These are phyloP conservation scores for Apiospora aurea DNA, from an alignment of 2,329 filamentous ascomycete species.

Conservation along the genomic window DNA sequence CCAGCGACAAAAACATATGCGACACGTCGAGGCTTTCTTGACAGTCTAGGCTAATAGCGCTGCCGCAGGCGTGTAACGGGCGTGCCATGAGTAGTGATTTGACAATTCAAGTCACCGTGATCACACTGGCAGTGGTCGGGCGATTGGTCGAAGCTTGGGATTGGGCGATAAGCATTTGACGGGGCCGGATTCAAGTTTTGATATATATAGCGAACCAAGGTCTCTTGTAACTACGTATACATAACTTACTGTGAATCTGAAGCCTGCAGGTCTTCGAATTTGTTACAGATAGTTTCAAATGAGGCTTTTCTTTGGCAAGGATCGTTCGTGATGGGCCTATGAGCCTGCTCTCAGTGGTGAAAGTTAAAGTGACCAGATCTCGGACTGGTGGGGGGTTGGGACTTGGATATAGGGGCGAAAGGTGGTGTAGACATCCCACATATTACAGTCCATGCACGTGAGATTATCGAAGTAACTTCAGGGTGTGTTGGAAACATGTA, in stretches of 20 bases:
- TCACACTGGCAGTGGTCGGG: background rate
- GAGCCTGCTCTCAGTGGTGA: background rate
- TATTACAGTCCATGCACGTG: too few relatives aligned
- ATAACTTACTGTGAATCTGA: too few relatives aligned
- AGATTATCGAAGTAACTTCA: too few relatives aligned
- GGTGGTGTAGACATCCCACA: too few relatives aligned
- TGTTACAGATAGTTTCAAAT: background rate
- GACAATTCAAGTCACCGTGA: background rate
- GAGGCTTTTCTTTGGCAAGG: background rate
- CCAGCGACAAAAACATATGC: constrained; percentile 39
- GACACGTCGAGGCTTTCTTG: constrained; percentile 30
- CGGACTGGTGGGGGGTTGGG: too few relatives aligned
- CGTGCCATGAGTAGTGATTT: background rate
- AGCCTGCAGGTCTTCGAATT: background rate
- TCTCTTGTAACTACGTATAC: too few relatives aligned
- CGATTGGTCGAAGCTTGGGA: background rate
- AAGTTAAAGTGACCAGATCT: too few relatives aligned
- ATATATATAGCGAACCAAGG: background rate
- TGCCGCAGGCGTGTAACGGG: background rate
- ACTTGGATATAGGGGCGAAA: too few relatives aligned
- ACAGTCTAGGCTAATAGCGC: background rate
- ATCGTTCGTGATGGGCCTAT: background rate
- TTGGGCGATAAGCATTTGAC: background rate
- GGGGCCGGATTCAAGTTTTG: background rate
- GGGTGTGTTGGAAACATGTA: too few relatives aligned